A percentile compares a stretch with the other conserved stretches of the same genome.
These are phyloP conservation scores for Hyphopichia homilentoma DNA, from an alignment of 805 yeast genomes.

Conservation along the genomic window DNA sequence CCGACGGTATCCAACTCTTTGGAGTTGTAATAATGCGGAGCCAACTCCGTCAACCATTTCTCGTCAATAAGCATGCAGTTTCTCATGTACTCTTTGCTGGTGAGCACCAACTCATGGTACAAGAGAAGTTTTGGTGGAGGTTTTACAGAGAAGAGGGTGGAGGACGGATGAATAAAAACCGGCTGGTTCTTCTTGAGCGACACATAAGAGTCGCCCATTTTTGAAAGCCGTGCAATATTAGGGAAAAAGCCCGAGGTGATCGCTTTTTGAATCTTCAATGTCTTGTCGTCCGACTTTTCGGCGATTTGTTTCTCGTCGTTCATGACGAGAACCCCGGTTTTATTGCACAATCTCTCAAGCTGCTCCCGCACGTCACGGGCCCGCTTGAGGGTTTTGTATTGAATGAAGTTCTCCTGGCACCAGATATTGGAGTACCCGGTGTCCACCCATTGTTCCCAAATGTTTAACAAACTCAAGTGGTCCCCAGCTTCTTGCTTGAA, in stretches of 20 bases:
- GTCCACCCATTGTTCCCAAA: constrained; percentile 74
- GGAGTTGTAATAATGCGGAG: constrained; percentile 53
- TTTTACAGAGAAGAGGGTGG: constrained; percentile 56
- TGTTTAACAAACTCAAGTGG: constrained; percentile 69
- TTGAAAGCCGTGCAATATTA: constrained; percentile 56
- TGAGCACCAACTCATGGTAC: constrained; percentile 79
- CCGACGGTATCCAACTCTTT: constrained; percentile 19
- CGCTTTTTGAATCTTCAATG: constrained; percentile 45
- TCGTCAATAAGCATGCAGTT: constrained; percentile 72
- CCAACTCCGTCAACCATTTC: constrained; percentile 68
- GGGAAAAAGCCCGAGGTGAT: constrained; percentile 68
- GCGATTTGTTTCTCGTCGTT: constrained; percentile 22
- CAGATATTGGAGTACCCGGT: constrained; percentile 67
- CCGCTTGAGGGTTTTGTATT: constrained; percentile 65
- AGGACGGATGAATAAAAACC: constrained; percentile 85
- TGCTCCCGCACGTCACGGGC: constrained; percentile 73
- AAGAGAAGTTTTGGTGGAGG: constrained; percentile 75
- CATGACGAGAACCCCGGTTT: constrained; percentile 40
- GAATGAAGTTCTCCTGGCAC: constrained; percentile 84
- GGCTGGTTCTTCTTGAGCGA: constrained; percentile 63
- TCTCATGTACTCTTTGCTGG: constrained; percentile 86
- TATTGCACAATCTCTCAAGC: constrained; percentile 54
- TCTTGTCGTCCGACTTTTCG: constrained; percentile 11
- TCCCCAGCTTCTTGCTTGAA: constrained; percentile 67
- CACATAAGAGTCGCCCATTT: constrained; percentile 65